Evolutionary conservation across 139 green algal genomes (phyloP), one percentile per base, ranked within the genome.

Genomic region (Zygnema circumcarinatum): DNA sequence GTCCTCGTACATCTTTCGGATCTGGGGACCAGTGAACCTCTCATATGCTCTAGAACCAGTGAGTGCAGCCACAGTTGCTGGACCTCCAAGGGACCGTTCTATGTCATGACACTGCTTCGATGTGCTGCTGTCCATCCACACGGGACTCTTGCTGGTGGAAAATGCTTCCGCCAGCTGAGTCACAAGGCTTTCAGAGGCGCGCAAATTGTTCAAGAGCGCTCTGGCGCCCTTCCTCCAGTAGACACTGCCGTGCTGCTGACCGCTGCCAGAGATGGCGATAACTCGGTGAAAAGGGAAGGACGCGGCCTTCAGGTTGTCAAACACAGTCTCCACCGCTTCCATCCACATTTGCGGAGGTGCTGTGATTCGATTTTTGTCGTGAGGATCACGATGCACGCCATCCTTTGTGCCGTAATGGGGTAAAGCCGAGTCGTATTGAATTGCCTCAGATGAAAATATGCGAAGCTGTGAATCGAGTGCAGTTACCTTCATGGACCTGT

Each of bases 41-140:
- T 91, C 86, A 33, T 91, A 84, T 32, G 81, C 80, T 25, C 76
- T 38, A 32, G 87, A 91, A 7, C 87, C 87, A 1, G 87, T 91
- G 20, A 91, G 81, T 39, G 32, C 25, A 38, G 82, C 82, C 41
- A 91, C 52, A 21, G 39, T 67, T 32, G 73, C 25, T 35, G 87
- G 39, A 20, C 87, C 87, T 20, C 87, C 87, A 22, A 90, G 54
- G 2, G 38, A 75, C 16, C 42, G 1, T 62, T 91, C 87, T 35
- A 91, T 78, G 22, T 38, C 81, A 35, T 41, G 16, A 38, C 87
- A 91, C 42, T 91, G 87, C 2, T 25, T 3, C n/a, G 81, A 32
- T 20, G 87, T 91, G 68, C 67, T 86, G 81, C 69, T 91, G 82
- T 91, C 87, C 87, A 91, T 91, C 87, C 87, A 91, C 22, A 91